Base-by-base conservation (phyloP, 2,329 filamentous ascomycete genomes). In the Pseudogymnoascus sp. region DNA sequence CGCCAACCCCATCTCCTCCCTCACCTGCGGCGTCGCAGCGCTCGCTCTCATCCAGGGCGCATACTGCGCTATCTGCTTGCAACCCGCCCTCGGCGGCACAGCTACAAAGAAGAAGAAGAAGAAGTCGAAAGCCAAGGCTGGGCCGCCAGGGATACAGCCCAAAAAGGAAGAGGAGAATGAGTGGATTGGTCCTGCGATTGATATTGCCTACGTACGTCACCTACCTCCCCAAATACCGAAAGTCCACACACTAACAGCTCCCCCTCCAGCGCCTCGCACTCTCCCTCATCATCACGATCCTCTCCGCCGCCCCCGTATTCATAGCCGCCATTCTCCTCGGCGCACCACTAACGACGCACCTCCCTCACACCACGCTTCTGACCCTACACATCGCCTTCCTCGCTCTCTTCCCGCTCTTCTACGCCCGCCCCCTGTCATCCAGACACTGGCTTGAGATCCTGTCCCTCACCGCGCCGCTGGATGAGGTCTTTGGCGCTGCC, bases 281-380 rank as follows among this genome's bases (percentile, higher is more conserved):
- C 63, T 87, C 89, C 6, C 82, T 93, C 33, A 73, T 85, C 52
- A 76, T 87, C 11, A 72, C 75, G 16, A 60, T 69, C 14, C 62
- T 75, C 55, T 83, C 64, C 4, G 79, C 83, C 0, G 85, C 85
- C 2, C 71, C 85, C 36, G 77, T 88, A 49, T 75, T 81, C 12
- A 67, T 74, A 28, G 69, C 87, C 22, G 80, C 87, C 72, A 81
- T 97, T 70, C 88, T 97, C 67, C 95, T 97, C 75, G 94, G 94
- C 71, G 94, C 93, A 6, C 94, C 94, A 0, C 80, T 96, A 61
- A 90, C 93, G 33, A 91, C 90, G 0, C 90, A 97, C 73, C 78
- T 88, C 60, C 72, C 80, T 3, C 88, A 95, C 67, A 99, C 94
- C 1, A 73, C 90, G 33, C 85, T 97, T 36, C 89, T 87, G 73